Base-by-base conservation (phyloP, 495 filamentous ascomycete genomes). In the Delitschia confertaspora region DNA sequence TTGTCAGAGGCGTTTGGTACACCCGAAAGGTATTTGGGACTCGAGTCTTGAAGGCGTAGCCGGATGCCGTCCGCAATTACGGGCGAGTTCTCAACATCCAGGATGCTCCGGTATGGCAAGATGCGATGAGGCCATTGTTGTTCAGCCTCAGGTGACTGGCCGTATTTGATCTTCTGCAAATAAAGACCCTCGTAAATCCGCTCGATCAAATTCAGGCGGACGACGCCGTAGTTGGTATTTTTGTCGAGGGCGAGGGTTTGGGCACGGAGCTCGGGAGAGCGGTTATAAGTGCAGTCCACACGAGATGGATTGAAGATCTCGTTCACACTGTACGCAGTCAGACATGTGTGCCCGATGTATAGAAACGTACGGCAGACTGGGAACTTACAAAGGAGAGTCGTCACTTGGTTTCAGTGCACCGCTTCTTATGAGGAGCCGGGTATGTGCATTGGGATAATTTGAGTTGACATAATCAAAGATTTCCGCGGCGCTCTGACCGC, bases 211-310 rank as follows among this genome's bases (percentile, higher is more conserved):
- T 85, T 80, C 2, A 89, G 70, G 3, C 88, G 78, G 7, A 98
- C 89, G 4, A 95, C 91, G 32, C 85, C 80, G 64, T 98, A 98
- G 66, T 98, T 98, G 21, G 89, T 98, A 21, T 72, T 74, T 32
- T 76, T 75, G 50, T 88, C 80, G 16, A 73, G 72, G 3, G 65
- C 59, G 32, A 93, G 71, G 32, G 79, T 69, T 26, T 71, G 66
- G 32, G 69, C 62, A 33, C 88, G 81, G 45, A 79, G 71, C 17
- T 74, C 67, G 0, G 75, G 56, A 2, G 77, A 60, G 30, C 79
- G 76, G 36, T 70, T 62, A 65, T 78, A 95, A 53, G 93, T 72
- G 21, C 63, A 65, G 51, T 93, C 81, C 5, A 93, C 78, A 19
- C 78, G 79, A 29, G 79, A 74, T 3, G 89, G 88, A 61, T 95